phyloP scores from a whole-genome alignment of 192 early-diverging fungal genomes.

The Coemansia sp. region DNA sequence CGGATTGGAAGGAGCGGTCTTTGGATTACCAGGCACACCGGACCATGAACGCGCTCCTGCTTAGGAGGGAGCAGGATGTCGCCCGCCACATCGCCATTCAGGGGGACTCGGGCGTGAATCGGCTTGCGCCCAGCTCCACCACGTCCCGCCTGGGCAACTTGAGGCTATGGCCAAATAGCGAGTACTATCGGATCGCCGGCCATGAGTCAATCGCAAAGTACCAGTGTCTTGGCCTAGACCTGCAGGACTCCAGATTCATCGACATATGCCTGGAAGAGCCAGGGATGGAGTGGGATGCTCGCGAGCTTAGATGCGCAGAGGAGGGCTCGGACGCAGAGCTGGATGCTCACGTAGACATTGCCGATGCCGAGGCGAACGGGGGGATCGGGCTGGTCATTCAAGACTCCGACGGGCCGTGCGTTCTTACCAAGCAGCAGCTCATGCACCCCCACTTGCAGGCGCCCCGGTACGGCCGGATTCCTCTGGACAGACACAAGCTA shows the following conservation, averaged over 20 bases:
- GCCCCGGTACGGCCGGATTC: constrained; percentile 21
- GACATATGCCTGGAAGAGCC: constrained; percentile 33
- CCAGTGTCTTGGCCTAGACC: constrained; percentile 15
- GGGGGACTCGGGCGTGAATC: constrained; percentile 4
- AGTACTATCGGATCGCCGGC: constrained; percentile 13
- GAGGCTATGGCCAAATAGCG: constrained; percentile 17
- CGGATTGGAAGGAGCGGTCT: background rate
- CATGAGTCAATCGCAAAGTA: constrained; percentile 4
- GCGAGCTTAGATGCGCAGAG: constrained; percentile 7
- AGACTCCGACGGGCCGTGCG: background rate
- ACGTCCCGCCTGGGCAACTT: background rate
- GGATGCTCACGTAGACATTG: constrained; percentile 4
- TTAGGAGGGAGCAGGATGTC: constrained; percentile 14
- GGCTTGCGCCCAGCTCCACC: background rate
- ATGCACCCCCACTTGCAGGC: constrained; percentile 19
- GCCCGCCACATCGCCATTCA: constrained; percentile 20
- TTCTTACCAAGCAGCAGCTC: constrained; percentile 27
- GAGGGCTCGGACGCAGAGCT: background rate
- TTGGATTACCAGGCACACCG: constrained; percentile 8
- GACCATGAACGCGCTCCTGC: constrained; percentile 20
- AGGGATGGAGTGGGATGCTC: constrained; percentile 25
- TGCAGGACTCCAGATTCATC: background rate
- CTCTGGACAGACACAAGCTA: background rate
- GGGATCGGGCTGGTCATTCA: constrained; percentile 32
- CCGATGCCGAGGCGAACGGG: constrained; percentile 28